Evolutionary conservation across 192 early-diverging fungal genomes (phyloP).

Genomic region (Rhizophagus clarus): DNA sequence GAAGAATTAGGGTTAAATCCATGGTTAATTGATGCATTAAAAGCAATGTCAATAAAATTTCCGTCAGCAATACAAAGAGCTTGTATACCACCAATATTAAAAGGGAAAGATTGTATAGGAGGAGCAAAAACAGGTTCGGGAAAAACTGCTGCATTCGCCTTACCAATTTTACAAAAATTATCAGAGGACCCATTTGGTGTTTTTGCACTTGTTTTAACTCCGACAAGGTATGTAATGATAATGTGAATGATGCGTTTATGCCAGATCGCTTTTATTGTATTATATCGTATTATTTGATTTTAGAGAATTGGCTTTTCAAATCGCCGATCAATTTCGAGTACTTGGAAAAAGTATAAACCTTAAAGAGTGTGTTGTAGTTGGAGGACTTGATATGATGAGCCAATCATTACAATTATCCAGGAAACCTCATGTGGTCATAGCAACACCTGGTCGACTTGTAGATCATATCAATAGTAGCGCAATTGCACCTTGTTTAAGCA

Average conservation of each 20-base stretch:
- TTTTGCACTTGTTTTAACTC: conserved; percentile 95
- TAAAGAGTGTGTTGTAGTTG: conserved; percentile 86
- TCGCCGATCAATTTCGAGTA: conserved; percentile 95
- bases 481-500: conserved; percentile 70
- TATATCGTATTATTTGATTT: neutral
- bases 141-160: conserved; percentile 97
- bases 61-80: conserved; percentile 94
- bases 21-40: conserved; percentile 82
- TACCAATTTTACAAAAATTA: conserved; percentile 96
- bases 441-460: conserved; percentile 91
- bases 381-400: conserved; percentile 94
- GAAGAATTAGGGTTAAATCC: conserved; percentile 70
- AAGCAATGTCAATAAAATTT: conserved; percentile 75
- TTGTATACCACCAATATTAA: conserved; percentile 81
- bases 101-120: conserved; percentile 84
- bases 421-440: conserved; percentile 90
- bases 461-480: conserved; percentile 87
- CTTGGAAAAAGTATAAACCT: conserved; percentile 87
- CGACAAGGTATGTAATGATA: conserved; percentile 66
- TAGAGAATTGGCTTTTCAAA: conserved; percentile 97
- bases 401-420: conserved; percentile 86
- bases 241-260: neutral
- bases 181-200: conserved; percentile 96
- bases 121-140: conserved; percentile 96
- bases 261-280: neutral